Base-by-base conservation (phyloP, 345 rosid genomes). In the Odontarrhena argentea region DNA sequence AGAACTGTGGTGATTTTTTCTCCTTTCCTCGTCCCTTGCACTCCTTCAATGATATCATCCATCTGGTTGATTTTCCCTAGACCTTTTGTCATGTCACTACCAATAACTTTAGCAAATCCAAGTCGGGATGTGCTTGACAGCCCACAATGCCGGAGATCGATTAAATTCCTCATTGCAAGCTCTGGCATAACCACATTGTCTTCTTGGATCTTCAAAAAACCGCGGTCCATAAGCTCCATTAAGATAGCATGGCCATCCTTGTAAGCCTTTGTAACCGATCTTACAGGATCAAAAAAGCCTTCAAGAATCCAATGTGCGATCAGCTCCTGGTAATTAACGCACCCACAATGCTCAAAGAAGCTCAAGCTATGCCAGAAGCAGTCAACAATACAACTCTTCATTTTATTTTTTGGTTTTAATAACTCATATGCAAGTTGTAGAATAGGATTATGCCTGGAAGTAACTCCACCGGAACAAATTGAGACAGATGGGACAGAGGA, bases 221-320 rank as follows among this genome's bases (percentile, higher is more conserved):
- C 71, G 13, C 73, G 68, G 12, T 55, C 68, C 6, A 58, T 65
- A 46, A 85, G 79, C 62, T 76, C 52, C 76, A 74, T 83, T 55
- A 83, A 32, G 44, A 78, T 67, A 4, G 2, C 0, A 40, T 79
- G 80, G 2, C 79, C 87, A 9, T 68, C 46, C 10, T 62, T 50
- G 37, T 83, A 83, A 5, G 83, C 80, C 36, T 45, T 36, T 46
- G 65, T 71, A 18, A 83, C 32, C 18, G 45, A 36, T 50, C 54
- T 68, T 18, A 43, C 3, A 34, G 64, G 65, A 67, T 32, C 82
- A 10, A 83, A 79, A 24, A 45, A 80, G 26, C 87, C 86, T 74
- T 85, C 86, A 55, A 85, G 56, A 11, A 83, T 76, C 87, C 84
- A 83, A 25, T 80, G 71, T 9, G 76, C 28, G 40, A 81, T 77